Evolutionary conservation across 768 basidiomycete genomes (phyloP), one percentile per base, ranked within the genome.

Genomic region (Termitomyces sp.): DNA sequence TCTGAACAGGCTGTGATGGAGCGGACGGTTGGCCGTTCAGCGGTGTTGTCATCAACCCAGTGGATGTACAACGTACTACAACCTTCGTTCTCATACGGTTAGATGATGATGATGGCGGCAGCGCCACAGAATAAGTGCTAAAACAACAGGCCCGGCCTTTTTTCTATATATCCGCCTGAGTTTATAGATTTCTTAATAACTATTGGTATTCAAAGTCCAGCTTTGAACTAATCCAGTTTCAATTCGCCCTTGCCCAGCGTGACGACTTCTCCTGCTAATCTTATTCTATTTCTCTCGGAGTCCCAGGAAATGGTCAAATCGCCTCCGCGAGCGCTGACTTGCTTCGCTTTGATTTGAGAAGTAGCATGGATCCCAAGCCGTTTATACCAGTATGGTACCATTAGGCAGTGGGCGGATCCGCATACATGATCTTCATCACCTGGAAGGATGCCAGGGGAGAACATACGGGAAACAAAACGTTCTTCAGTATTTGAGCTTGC

Each of bases 381-480:
- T 18, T 36, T 31, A n/a, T 56, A 56, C 54, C 81, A 84, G 56
- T 83, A 82, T 3, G 81, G 81, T 2, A 61, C 69, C 49, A 51
- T 36, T 3, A 56, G 29, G 43, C 74, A 74, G 58, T 84, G 82
- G 0, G 81, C 79, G 35, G 77, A 77, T 13, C 82, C 82, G 54
- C 80, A 83, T 7, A 56, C 54, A 32, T 43, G 49, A 51, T 56
- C 54, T 56, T 56, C 54, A 27, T 56, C 49, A 1, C 49, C 54
- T 12, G 54, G 59, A 23, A 75, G 57, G 7, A 53, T 27, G 1
- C 43, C 47, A 7, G 78, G 79, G 5, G 75, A 67, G 59, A 84
- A 82, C 72, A 82, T 76, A 5, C 83, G 73, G 7, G 81, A 81
- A 20, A 75, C 65, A 64, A 81, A 84, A 15, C 60, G 60, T 48